Conservation (phyloP, 371 early-diverging fungal genomes). For the Mucor velutinosus region DNA sequence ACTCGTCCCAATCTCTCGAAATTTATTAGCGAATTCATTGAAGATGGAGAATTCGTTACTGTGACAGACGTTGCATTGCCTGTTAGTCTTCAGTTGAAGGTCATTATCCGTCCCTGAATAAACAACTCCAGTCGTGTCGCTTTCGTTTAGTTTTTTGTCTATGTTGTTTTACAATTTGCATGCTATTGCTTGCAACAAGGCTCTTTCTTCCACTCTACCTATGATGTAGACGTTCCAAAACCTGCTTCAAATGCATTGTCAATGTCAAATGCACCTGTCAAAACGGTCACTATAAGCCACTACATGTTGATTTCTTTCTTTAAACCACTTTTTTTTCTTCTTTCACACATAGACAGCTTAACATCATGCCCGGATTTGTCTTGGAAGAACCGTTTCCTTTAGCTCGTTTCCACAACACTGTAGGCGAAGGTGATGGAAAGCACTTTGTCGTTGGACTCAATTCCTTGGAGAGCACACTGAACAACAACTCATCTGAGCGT, state of each 20-base stretch:
- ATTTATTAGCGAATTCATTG: constrained; percentile 62
- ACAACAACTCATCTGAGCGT: constrained; percentile 29
- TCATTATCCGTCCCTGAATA: constrained; percentile 14
- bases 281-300: constrained; percentile 3
- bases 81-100: constrained; percentile 54
- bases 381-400: constrained; percentile 65
- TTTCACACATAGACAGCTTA: neutral
- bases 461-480: constrained; percentile 36
- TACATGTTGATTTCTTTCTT: neutral
- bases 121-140: neutral
- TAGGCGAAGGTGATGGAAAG: constrained; percentile 25
- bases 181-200: too few relatives aligned
- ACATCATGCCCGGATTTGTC: constrained; percentile 54
- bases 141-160: too few relatives aligned
- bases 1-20: constrained; percentile 76
- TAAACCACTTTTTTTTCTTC: neutral
- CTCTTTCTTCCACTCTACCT: too few relatives aligned
- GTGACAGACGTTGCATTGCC: constrained; percentile 80
- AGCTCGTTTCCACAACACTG: constrained; percentile 55
- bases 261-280: neutral
- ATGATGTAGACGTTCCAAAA: too few relatives aligned
- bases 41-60: constrained; percentile 65
- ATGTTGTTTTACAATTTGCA: too few relatives aligned
- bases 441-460: constrained; percentile 45
- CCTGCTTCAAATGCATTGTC: too few relatives aligned